A percentile compares a stretch with the other conserved stretches of the same genome.
phyloP scores from a whole-genome alignment of 108 stramenopile species.

The Cyclotella kingstonii region DNA sequence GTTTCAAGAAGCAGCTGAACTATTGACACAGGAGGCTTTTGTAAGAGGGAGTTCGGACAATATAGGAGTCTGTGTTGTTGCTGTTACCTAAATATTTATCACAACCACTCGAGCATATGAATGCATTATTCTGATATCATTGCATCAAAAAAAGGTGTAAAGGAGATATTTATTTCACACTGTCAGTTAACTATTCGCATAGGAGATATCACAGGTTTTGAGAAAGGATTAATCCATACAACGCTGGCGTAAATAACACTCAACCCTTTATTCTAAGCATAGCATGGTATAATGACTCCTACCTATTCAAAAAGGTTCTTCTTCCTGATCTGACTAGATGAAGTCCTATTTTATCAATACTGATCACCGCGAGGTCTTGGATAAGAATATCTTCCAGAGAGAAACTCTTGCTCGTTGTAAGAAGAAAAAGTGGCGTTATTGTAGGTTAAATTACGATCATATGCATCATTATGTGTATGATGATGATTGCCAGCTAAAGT shows the following conservation, averaged over 20 bases:
- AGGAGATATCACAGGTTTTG: too few relatives aligned
- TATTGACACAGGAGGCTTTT: conserved; percentile 84
- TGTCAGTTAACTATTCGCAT: too few relatives aligned
- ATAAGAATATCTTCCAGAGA: conserved; percentile 10
- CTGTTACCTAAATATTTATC: conserved; percentile 27
- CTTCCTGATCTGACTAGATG: neutral
- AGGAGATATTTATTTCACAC: too few relatives aligned
- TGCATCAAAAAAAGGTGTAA: too few relatives aligned
- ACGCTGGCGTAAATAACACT: too few relatives aligned
- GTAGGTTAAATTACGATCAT: too few relatives aligned
- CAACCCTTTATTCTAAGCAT: too few relatives aligned
- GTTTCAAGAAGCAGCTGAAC: conserved; percentile 82
- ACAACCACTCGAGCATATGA: too few relatives aligned
- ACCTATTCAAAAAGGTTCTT: neutral
- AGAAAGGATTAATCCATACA: too few relatives aligned
- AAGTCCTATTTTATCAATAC: neutral
- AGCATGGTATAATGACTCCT: neutral
- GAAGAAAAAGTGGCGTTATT: neutral
- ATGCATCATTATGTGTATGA: too few relatives aligned
- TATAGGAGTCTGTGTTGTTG: conserved; percentile 89
- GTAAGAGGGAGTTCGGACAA: conserved; percentile 92
- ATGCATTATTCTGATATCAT: too few relatives aligned
- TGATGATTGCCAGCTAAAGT: too few relatives aligned
- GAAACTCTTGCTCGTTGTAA: neutral
- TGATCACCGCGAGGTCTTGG: conserved; percentile 18